Base-by-base conservation (phyloP, 352 stramenopile species). In the Discostella stelligera region DNA sequence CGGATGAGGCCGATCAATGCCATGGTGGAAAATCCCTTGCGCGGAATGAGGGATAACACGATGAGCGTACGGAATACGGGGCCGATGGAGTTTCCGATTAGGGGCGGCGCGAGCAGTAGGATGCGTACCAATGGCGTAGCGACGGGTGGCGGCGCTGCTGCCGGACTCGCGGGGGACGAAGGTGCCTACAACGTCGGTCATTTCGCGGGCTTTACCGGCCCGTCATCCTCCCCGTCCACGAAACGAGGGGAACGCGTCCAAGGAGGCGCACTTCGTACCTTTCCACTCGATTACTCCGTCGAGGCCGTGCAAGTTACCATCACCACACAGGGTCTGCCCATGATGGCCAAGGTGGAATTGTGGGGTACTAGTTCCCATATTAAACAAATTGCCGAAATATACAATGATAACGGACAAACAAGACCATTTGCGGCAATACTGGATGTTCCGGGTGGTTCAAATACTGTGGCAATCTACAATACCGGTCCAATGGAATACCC, bases 301-400 rank as follows among this genome's bases (percentile, higher is more conserved):
- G 55, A 78, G 20, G 67, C 78, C 41, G 78, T 79, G 13, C 73
- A 79, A 46, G 59, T 85, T 32, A 83, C 73, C 4, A 70, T 85
- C 20, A 71, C 44, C 1, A 77, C 58, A 5, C 59, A 85, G 37
- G 78, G 78, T 21, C 18, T 82, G 5, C 78, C 78, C 1, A 69
- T 85, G 56, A 85, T 75, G 52, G 78, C 78, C 6, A 79, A 76
- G 54, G 74, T 85, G 10, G 78, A 85, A 70, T 54, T 85, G 7
- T 80, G 74, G 78, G 71, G 74, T 16, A 73, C 71, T 1, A 54
- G 16, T 27, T 60, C 46, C 2, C 68, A 77, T 23, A 70, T 80
- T 39, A 81, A 81, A 54, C 78, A 85, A 54, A 37, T 85, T 41
- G 74, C 74, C 0, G 78, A 85, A 25, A 66, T 85, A n/a, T 85